Evolutionary conservation across 805 yeast genomes (phyloP), one percentile per base, ranked within the genome.

Genomic region (Candida vartiovaarae): DNA sequence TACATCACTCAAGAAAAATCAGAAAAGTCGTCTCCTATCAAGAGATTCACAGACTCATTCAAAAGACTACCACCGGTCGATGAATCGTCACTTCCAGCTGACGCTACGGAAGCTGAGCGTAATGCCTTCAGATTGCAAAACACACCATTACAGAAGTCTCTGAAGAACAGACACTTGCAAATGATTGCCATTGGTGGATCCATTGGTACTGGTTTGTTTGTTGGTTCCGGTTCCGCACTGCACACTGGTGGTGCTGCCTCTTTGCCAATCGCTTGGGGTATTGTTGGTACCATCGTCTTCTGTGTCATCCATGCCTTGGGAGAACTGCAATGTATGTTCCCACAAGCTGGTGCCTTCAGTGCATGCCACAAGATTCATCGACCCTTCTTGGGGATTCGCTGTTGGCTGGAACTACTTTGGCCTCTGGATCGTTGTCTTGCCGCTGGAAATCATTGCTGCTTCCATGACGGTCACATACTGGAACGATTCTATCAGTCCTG

Each of bases 181-280:
- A 78, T 82, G 75, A 74, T 82, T 48, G 79, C 86, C 32, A 76
- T 82, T 37, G 85, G 85, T 34, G 80, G 84, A 38, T 72, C 81
- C 35, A 75, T 81, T 33, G 86, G 86, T 46, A 79, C 85, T 0
- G 86, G 88, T 57, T 63, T 81, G 44, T 79, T 82, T 49, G 75
- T 81, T 42, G 85, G 84, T 45, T 72, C 83, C 3, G 86, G 85
- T 42, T 62, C 71, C 36, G 76, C 84, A 1, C 65, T 82, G 47
- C 58, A 59, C 32, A 67, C 71, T 20, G 83, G 83, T 55, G 88
- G 88, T 35, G 83, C 85, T 5, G 84, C 79, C 3, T 74, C 82
- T 31, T 59, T 81, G 32, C 68, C 81, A 40, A 74, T 80, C 35
- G 80, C 76, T 48, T 74, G 80, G 68, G 52, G 61, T 24, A 62